Conservation (phyloP, 179 eudicot genomes). For the Silene coronaria region DNA sequence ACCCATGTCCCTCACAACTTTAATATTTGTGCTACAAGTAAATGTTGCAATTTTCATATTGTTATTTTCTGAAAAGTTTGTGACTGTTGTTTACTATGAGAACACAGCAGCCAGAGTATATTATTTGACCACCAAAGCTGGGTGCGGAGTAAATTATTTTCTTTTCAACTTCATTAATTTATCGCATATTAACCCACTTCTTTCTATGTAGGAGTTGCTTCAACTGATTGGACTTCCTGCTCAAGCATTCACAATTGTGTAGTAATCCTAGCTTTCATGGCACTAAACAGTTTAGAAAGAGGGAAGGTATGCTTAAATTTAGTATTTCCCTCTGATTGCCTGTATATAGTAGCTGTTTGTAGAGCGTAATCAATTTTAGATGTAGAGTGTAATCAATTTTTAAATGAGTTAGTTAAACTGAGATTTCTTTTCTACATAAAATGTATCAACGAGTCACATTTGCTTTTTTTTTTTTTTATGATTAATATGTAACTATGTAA, state of each 20-base stretch:
- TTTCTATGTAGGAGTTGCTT: background rate
- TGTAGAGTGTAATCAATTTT: background rate
- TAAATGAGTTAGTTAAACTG: background rate
- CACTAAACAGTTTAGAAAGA: background rate
- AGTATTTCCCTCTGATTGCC: background rate
- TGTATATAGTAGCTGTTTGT: slow-evolving; percentile 12
- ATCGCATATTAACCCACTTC: background rate
- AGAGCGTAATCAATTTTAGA: background rate
- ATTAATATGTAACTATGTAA: background rate
- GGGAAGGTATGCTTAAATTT: slow-evolving; percentile 15
- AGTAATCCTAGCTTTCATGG: background rate
- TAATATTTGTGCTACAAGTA: no score
- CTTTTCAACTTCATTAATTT: background rate
- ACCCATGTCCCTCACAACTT: no score
- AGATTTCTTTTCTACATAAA: background rate
- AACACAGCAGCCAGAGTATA: no score
- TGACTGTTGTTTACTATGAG: no score
- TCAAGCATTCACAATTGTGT: background rate
- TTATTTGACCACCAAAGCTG: no score
- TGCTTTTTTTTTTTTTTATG: background rate
- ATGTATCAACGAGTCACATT: background rate
- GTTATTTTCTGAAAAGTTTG: no score
- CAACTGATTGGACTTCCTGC: slow-evolving; percentile 6
- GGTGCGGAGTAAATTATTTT: no score
- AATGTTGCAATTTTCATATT: no score